A percentile compares a stretch with the other conserved stretches of the same genome.
Conservation (phyloP, 352 stramenopile species). For the Thalassiosira hispida region DNA sequence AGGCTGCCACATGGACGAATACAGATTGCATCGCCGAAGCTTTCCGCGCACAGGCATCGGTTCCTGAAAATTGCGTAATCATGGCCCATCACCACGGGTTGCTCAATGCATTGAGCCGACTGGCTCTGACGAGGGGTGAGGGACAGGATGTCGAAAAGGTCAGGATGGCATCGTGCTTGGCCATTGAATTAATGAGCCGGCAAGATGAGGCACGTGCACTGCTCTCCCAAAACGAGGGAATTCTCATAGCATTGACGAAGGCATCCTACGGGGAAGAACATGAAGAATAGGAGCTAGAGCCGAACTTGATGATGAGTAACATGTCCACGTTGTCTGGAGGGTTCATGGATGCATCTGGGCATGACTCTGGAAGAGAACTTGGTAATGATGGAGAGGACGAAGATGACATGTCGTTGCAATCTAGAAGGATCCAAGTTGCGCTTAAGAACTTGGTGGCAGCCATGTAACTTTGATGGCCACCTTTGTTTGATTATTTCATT, state of each 20-base stretch:
- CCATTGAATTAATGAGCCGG: constrained; percentile 63
- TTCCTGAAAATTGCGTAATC: constrained; percentile 56
- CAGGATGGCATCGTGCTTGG: constrained; percentile 38
- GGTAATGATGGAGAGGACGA: constrained; percentile 26
- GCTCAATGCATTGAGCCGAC: constrained; percentile 55
- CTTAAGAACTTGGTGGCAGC: constrained; percentile 64
- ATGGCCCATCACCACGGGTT: constrained; percentile 66
- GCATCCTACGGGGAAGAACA: constrained; percentile 52
- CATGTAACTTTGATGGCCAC: constrained; percentile 42
- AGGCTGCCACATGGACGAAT: constrained; percentile 58
- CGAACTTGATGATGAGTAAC: constrained; percentile 24
- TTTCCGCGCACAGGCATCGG: constrained; percentile 46
- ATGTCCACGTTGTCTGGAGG: constrained; percentile 32
- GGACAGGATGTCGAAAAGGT: constrained; percentile 53
- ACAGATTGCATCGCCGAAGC: constrained; percentile 69
- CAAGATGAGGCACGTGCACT: constrained; percentile 49
- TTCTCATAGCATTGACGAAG: constrained; percentile 67
- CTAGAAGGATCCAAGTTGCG: constrained; percentile 57
- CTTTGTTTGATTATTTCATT: neutral
- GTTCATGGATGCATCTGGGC: neutral
- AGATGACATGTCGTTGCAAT: constrained; percentile 48
- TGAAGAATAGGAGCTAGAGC: constrained; percentile 14
- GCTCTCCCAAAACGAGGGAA: constrained; percentile 63
- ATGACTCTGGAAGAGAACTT: neutral
- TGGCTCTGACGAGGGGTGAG: constrained; percentile 47